Evolutionary conservation across 2,329 filamentous ascomycete genomes (phyloP).

Genomic region (Exophiala sideris): DNA sequence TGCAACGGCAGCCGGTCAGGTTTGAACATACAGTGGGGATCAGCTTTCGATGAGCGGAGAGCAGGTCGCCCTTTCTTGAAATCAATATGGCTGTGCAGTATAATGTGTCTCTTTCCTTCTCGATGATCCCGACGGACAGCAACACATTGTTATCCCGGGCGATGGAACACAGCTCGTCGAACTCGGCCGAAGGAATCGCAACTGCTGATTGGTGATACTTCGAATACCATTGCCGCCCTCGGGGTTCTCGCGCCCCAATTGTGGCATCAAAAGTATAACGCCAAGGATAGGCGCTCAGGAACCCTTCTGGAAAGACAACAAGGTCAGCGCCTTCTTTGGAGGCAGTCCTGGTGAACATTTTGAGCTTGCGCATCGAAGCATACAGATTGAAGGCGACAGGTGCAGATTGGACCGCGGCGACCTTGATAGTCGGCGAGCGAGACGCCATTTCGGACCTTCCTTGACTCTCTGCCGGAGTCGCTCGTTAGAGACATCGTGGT

Average conservation of each 20-base stretch:
- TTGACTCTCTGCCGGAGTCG: neutral
- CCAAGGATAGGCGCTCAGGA: conserved; percentile 84
- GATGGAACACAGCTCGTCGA: conserved; percentile 62
- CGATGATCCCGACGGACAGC: conserved; percentile 72
- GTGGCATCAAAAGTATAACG: conserved; percentile 72
- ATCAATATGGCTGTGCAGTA: conserved; percentile 83
- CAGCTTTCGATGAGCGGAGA: conserved; percentile 89
- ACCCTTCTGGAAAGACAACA: conserved; percentile 85
- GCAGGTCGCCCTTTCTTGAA: conserved; percentile 65
- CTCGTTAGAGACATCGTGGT: neutral
- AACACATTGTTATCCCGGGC: conserved; percentile 76
- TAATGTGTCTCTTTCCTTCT: conserved; percentile 73
- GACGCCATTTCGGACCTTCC: neutral
- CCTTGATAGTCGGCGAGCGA: neutral
- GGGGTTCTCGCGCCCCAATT: conserved; percentile 64
- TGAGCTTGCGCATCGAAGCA: neutral
- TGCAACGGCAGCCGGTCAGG: neutral
- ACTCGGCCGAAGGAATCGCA: conserved; percentile 56
- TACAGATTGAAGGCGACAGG: conserved; percentile 5
- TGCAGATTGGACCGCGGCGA: conserved; percentile 5
- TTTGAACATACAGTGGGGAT: conserved; percentile 71
- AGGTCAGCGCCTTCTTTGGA: conserved; percentile 60
- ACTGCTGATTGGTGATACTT: conserved; percentile 74
- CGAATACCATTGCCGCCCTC: conserved; percentile 76
- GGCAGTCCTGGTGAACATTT: conserved; percentile 55